Percentiles rank a stretch among this genome's conserved stretches.
These are phyloP conservation scores for Euphrasia confusa DNA, from an alignment of 257 asterid genomes.

Conservation along the genomic window DNA sequence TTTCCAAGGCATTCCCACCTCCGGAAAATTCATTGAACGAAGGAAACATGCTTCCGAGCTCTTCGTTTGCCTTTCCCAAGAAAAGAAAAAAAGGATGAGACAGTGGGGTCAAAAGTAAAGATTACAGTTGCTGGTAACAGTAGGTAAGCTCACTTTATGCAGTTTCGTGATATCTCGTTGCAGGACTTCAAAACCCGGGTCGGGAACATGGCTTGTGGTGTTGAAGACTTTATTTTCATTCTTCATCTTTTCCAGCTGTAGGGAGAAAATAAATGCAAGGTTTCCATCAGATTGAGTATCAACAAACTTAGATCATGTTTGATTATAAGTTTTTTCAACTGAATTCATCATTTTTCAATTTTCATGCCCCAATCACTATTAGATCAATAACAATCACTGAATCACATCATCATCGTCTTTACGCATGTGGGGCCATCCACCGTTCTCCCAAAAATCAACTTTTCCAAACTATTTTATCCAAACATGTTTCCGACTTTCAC, in stretches of 20 bases:
- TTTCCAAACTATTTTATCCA: not conserved
- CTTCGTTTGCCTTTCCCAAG: conserved; percentile 65
- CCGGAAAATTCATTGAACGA: conserved; percentile 50
- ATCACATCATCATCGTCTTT: too few species aligned
- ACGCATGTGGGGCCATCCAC: too few species aligned
- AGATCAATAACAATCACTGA: too few species aligned
- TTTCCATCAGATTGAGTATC: conserved; percentile 4
- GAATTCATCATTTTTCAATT: too few species aligned
- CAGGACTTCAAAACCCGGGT: conserved; percentile 54
- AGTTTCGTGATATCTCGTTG: conserved; percentile 55
- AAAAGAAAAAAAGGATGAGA: conserved; percentile 18
- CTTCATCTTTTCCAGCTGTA: conserved; percentile 94
- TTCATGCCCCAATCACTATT: too few species aligned
- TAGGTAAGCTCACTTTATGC: conserved; percentile 52
- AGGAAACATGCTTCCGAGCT: conserved; percentile 79
- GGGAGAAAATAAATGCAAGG: conserved; percentile 13
- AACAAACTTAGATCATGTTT: not conserved
- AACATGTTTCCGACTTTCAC: not conserved
- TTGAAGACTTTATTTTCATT: conserved; percentile 49
- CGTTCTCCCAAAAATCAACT: not conserved
- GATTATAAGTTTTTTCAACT: too few species aligned
- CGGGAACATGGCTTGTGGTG: conserved; percentile 31
- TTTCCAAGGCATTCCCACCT: conserved; percentile 73
- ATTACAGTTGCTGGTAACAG: conserved; percentile 18
- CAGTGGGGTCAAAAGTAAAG: not conserved